Conservation (phyloP, 768 basidiomycete genomes). For the Amanita subjunquillea region DNA sequence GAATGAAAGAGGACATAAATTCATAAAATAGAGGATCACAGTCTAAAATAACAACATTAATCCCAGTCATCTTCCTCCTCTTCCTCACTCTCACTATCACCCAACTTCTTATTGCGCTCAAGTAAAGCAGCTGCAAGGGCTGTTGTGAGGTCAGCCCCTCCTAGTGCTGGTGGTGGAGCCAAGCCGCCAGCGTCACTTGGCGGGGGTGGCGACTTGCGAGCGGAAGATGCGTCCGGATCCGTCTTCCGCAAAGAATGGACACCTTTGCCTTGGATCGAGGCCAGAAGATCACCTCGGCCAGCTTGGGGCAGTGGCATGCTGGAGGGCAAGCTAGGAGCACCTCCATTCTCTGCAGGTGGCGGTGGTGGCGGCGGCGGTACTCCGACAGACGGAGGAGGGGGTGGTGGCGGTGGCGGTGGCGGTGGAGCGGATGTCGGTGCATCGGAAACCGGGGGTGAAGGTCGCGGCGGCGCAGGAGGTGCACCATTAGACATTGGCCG, state of each 20-base stretch:
- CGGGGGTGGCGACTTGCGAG: conserved; percentile 22
- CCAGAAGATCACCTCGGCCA: conserved; percentile 58
- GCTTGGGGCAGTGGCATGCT: conserved; percentile 41
- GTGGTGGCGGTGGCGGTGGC: conserved; percentile 18
- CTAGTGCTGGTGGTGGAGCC: conserved; percentile 22
- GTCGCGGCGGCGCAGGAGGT: conserved; percentile 27
- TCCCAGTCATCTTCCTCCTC: conserved; percentile 64
- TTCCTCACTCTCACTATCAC: conserved; percentile 77
- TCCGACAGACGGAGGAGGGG: conserved; percentile 8
- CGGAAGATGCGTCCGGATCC: conserved; percentile 24
- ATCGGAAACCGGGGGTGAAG: conserved; percentile 23
- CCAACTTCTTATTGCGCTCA: conserved; percentile 79
- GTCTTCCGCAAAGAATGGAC: conserved; percentile 61
- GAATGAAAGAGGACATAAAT: too few species aligned
- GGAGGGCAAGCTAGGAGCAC: conserved; percentile 15
- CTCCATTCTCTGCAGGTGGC: conserved; percentile 19
- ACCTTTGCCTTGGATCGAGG: conserved; percentile 77
- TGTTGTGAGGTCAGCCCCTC: conserved; percentile 68
- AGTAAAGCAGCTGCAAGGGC: conserved; percentile 78
- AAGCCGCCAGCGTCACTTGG: conserved; percentile 22
- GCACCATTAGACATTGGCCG: conserved; percentile 32
- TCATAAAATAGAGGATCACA: too few species aligned
- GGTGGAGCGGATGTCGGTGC: conserved; percentile 9
- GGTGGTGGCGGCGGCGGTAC: conserved; percentile 15
- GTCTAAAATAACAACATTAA: conserved; percentile 9